A percentile compares a stretch with the other conserved stretches of the same genome.
Conservation (phyloP, 2,329 filamentous ascomycete genomes). For the Pestalotiopsis sp. region DNA sequence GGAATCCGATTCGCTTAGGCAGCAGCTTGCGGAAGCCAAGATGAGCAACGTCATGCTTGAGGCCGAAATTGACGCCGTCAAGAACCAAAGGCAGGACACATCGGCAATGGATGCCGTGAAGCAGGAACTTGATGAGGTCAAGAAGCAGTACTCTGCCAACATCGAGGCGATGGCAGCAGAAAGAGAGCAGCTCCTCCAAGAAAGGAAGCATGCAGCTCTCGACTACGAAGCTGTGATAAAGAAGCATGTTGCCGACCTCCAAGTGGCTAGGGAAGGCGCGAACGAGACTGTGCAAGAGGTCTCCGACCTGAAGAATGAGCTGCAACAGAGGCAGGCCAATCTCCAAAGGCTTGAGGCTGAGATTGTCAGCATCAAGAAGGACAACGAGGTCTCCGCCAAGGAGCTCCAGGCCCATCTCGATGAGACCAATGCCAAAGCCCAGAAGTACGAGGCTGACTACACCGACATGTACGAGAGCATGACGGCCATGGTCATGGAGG, state of each 20-base stretch:
- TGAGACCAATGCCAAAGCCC: slow-evolving; percentile 51
- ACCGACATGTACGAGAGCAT: slow-evolving; percentile 65
- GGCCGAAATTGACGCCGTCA: slow-evolving; percentile 61
- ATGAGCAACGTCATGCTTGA: slow-evolving; percentile 61
- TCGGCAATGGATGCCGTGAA: slow-evolving; percentile 54
- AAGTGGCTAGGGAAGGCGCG: slow-evolving; percentile 35
- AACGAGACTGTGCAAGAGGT: slow-evolving; percentile 26
- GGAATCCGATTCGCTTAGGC: slow-evolving; percentile 52
- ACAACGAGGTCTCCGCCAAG: slow-evolving; percentile 45
- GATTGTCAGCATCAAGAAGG: slow-evolving; percentile 38
- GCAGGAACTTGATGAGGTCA: slow-evolving; percentile 49
- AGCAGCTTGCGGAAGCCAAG: slow-evolving; percentile 59
- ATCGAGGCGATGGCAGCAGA: slow-evolving; percentile 39
- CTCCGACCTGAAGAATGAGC: slow-evolving; percentile 27
- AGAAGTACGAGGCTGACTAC: slow-evolving; percentile 62
- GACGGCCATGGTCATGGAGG: slow-evolving; percentile 61
- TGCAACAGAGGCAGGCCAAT: slow-evolving; percentile 30
- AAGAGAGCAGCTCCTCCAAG: slow-evolving; percentile 32
- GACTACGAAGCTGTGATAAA: slow-evolving; percentile 30
- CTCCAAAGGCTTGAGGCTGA: slow-evolving; percentile 42
- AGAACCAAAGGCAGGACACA: slow-evolving; percentile 58
- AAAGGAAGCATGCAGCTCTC: slow-evolving; percentile 8
- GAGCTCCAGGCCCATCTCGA: slow-evolving; percentile 55
- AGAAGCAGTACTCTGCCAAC: slow-evolving; percentile 47
- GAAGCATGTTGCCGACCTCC: slow-evolving; percentile 22